Evolutionary conservation across 352 stramenopile genomes (phyloP).

Genomic region (Phytophthora niederhauseri): DNA sequence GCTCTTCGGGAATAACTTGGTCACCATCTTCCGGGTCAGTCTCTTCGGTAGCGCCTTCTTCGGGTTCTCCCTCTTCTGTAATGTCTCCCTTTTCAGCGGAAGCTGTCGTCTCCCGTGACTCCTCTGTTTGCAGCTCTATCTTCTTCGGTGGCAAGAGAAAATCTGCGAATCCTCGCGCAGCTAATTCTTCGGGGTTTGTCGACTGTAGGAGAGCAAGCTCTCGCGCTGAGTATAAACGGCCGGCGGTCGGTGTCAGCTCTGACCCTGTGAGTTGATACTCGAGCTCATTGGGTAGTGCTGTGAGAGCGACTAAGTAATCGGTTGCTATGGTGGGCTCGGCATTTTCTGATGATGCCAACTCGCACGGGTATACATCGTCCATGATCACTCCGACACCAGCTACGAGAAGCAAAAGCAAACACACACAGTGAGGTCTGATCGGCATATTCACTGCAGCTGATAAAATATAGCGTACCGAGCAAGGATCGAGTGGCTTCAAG

Average conservation of each 20-base stretch:
- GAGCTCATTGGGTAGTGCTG: slow-evolving; percentile 47
- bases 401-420: slow-evolving; percentile 20
- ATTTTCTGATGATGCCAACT: slow-evolving; percentile 40
- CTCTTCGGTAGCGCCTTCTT: slow-evolving; percentile 6
- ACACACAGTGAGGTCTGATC: background rate
- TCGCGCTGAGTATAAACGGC: slow-evolving; percentile 60
- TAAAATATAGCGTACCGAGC: slow-evolving; percentile 31
- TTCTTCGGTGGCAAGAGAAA: slow-evolving; percentile 20
- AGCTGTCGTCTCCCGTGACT: background rate
- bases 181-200: slow-evolving; percentile 28
- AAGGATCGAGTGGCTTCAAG: slow-evolving; percentile 45
- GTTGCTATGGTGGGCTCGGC: slow-evolving; percentile 15
- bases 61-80: slow-evolving; percentile 6
- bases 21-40: slow-evolving; percentile 17
- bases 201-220: slow-evolving; percentile 50
- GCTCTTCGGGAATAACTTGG: slow-evolving; percentile 2
- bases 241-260: slow-evolving; percentile 40
- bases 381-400: slow-evolving; percentile 64
- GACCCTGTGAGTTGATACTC: slow-evolving; percentile 37
- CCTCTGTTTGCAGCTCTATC: slow-evolving; percentile 8
- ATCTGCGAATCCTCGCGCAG: slow-evolving; percentile 35
- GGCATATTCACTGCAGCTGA: background rate
- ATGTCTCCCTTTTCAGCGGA: background rate
- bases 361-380: slow-evolving; percentile 62
- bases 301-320: slow-evolving; percentile 66